Evolutionary conservation across 176 grass and related monocot species (phyloP).

Genomic region (Triticum timopheevii): DNA sequence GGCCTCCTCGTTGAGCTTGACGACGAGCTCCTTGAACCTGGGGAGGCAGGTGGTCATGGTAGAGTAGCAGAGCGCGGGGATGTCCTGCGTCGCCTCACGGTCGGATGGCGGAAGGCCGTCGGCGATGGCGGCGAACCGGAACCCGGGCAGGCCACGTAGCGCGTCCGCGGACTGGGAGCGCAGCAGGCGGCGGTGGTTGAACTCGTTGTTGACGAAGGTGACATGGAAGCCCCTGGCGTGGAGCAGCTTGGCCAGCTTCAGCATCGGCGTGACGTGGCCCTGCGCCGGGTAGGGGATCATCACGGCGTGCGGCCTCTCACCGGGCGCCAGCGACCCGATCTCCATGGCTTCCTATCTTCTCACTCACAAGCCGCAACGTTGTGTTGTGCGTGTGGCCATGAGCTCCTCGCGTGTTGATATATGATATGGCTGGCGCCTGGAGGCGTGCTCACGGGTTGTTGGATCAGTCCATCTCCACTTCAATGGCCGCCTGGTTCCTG

Average conservation of each 20-base stretch:
- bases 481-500: too few relatives aligned
- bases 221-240: constrained; percentile 54
- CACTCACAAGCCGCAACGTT: too few relatives aligned
- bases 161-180: background rate
- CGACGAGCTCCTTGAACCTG: constrained; percentile 24
- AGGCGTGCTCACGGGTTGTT: too few relatives aligned
- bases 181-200: constrained; percentile 47
- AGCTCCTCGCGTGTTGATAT: too few relatives aligned
- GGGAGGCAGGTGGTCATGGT: constrained; percentile 40
- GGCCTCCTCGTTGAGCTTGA: background rate
- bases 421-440: too few relatives aligned
- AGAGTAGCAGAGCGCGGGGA: constrained; percentile 35
- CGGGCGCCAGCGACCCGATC: background rate
- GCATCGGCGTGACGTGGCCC: constrained; percentile 66
- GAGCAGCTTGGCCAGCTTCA: constrained; percentile 69
- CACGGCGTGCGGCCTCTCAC: constrained; percentile 38
- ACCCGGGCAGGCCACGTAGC: constrained; percentile 11
- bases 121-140: constrained; percentile 34
- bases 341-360: too few relatives aligned
- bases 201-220: constrained; percentile 72
- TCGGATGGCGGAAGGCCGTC: constrained; percentile 48
- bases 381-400: too few relatives aligned
- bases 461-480: too few relatives aligned
- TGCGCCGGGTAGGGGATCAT: constrained; percentile 63
- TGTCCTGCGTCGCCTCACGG: constrained; percentile 42